These are phyloP conservation scores for Puccinia brachypodii DNA, from an alignment of 1,284 basidiomycete genomes.

Conservation along the genomic window DNA sequence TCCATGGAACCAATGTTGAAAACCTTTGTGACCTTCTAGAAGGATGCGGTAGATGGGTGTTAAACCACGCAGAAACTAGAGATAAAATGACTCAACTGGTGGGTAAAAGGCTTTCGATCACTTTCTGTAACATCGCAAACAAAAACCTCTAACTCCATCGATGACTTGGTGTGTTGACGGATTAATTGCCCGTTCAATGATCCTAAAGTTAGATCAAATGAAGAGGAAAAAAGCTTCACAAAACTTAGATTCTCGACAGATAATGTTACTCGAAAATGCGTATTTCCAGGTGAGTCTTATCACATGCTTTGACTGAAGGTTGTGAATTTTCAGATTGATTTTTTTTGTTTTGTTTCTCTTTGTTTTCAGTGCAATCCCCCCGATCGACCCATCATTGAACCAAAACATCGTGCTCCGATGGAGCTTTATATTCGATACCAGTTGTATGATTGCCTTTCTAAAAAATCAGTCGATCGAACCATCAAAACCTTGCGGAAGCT, in stretches of 20 bases:
- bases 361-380: slow-evolving; percentile 83
- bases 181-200: background rate
- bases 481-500: slow-evolving; percentile 87
- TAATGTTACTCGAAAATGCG: slow-evolving; percentile 90
- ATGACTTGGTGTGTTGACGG: background rate
- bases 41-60: slow-evolving; percentile 86
- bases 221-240: slow-evolving; percentile 87
- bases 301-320: background rate
- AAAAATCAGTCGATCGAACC: slow-evolving; percentile 89
- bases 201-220: slow-evolving; percentile 79
- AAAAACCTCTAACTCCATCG: background rate
- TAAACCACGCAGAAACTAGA: slow-evolving; percentile 81
- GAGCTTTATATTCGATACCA: slow-evolving; percentile 91
- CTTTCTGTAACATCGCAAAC: background rate
- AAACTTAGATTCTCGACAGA: slow-evolving; percentile 86
- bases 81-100: slow-evolving; percentile 63
- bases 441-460: slow-evolving; percentile 83
- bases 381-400: slow-evolving; percentile 78
- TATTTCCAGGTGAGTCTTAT: slow-evolving; percentile 68
- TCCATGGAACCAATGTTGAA: slow-evolving; percentile 87
- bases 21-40: slow-evolving; percentile 88
- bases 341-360: background rate
- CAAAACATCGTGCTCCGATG: slow-evolving; percentile 81
- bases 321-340: background rate
- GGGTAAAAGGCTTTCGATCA: background rate